A percentile compares a stretch with the other conserved stretches of the same genome.
These are phyloP conservation scores for Trapa incisa DNA, from an alignment of 345 rosid species.

Conservation along the genomic window DNA sequence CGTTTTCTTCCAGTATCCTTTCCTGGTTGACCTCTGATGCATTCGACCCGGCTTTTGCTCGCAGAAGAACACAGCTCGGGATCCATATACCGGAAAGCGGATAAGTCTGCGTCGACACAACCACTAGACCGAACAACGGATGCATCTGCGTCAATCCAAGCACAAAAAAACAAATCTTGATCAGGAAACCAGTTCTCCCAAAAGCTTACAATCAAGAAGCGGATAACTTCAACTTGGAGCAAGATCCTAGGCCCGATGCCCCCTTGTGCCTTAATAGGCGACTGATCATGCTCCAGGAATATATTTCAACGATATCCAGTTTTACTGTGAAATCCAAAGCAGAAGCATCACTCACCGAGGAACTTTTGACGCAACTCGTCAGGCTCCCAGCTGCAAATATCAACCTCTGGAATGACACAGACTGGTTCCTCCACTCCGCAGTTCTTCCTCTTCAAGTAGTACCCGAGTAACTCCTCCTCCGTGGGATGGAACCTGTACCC, in stretches of 20 bases:
- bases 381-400: slow-evolving; percentile 10
- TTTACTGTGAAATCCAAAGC: neutral
- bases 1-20: slow-evolving; percentile 10
- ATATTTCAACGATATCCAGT: too few relatives aligned
- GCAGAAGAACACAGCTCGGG: neutral
- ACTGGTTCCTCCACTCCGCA: neutral
- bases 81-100: neutral
- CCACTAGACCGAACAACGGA: too few relatives aligned
- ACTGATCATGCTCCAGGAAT: too few relatives aligned
- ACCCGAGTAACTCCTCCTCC: slow-evolving; percentile 5
- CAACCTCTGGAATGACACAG: slow-evolving; percentile 7
- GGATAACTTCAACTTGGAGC: too few relatives aligned
- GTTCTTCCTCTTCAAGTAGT: slow-evolving; percentile 9
- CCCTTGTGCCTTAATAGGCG: too few relatives aligned
- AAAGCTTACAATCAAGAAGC: neutral
- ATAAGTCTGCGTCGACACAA: neutral
- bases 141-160: too few relatives aligned
- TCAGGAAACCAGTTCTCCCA: neutral
- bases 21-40: neutral
- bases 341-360: neutral
- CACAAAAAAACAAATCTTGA: neutral
- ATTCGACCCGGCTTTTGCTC: neutral
- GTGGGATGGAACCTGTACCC: slow-evolving; percentile 8
- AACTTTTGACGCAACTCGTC: slow-evolving; percentile 1
- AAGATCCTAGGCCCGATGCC: too few relatives aligned